Base-by-base conservation (phyloP, 192 early-diverging fungal species). In the Coemansia biformis region DNA sequence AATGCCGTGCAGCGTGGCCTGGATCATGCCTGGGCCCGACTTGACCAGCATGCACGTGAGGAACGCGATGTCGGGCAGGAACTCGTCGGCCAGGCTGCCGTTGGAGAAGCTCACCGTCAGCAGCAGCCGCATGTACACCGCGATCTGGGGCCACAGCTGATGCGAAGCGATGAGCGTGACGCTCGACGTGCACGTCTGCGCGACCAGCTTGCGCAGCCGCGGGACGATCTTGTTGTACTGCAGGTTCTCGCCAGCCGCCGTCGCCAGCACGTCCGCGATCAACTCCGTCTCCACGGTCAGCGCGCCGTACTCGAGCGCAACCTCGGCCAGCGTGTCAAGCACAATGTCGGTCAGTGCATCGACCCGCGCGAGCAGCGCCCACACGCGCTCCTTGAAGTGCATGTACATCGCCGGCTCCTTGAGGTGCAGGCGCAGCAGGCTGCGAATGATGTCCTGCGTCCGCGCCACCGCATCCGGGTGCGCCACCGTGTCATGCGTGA, bases 61-160 rank as follows among this genome's bases (percentile, higher is more conserved):
- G 46, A 92, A 87, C 37, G 88, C 88, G 8, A 96, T 56, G 40
- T 98, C 93, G 0, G 91, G 89, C 19, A 95, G 68, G 61, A 85
- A 91, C 51, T 81, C 78, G 29, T 81, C 76, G 3, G 86, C 82
- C 53, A 86, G 68, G n/a, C 78, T 70, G 46, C 68, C 63, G 52
- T 91, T 89, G 47, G 91, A 86, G 73, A 96, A 98, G 7, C 89
- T 92, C 28, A 91, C 74, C 63, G 92, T 91, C 51, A 96, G 65
- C 38, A 89, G 81, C 66, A 93, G 86, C 12, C 94, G 82, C 44
- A 93, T 71, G 46, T 96, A 66, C 13, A 92, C 86, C 0, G 88
- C 86, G 58, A 98, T 92, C 59, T 98, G 88, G n/a, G 84, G 81
- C 92, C 91, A 96, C 31, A 85, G 78, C 46, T 84, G 78, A 54